Conservation (phyloP, 495 filamentous ascomycete genomes). For the Chlorociboria aeruginascens region DNA sequence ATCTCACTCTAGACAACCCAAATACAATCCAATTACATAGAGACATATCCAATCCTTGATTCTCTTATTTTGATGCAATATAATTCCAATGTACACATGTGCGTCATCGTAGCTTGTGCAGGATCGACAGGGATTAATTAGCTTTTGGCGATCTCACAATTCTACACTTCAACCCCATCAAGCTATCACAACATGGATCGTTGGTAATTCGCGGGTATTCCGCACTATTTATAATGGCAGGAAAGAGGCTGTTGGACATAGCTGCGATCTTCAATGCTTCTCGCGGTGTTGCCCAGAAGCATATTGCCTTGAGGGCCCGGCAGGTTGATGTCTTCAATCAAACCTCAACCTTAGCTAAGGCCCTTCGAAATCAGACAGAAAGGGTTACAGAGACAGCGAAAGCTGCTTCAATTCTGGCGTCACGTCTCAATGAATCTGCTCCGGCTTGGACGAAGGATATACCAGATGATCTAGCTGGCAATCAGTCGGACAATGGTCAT, state of each 20-base stretch:
- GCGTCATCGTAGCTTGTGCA: no score
- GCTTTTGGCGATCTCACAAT: no score
- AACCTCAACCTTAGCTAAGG: constrained; percentile 63
- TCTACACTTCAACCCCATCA: no score
- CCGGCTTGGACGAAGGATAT: constrained; percentile 13
- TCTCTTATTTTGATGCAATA: no score
- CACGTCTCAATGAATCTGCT: constrained; percentile 39
- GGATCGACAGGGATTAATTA: no score
- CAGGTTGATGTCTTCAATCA: constrained; percentile 70
- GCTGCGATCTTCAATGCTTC: constrained; percentile 39
- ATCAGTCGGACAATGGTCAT: not conserved
- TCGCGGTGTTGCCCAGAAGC: constrained; percentile 63
- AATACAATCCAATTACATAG: no score
- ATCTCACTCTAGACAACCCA: no score
- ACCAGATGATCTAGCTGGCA: not conserved
- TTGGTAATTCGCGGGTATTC: not conserved
- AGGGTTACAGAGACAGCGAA: constrained; percentile 50
- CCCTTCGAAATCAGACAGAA: constrained; percentile 50
- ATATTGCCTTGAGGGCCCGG: constrained; percentile 60
- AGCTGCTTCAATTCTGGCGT: constrained; percentile 47
- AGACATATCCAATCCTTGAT: no score
- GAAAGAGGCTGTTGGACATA: constrained; percentile 19
- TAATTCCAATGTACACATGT: no score
- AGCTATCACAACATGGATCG: constrained; percentile 4
- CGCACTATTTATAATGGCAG: constrained; percentile 12